A percentile compares a stretch with the other conserved stretches of the same genome.
phyloP scores from a whole-genome alignment of 768 basidiomycete species.

The Tylopilus felleus region DNA sequence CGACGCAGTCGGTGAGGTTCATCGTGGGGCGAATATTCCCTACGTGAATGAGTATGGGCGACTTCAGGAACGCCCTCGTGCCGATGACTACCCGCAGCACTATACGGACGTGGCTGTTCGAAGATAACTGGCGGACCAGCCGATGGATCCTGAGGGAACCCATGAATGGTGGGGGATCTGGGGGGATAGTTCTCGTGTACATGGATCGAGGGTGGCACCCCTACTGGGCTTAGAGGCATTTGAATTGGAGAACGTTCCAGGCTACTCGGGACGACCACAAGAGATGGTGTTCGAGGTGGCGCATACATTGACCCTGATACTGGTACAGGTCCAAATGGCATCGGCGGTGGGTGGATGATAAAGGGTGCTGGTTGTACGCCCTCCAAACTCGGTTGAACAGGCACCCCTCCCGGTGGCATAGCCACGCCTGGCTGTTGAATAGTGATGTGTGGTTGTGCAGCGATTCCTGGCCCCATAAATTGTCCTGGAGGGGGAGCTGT shows the following conservation, averaged over 20 bases:
- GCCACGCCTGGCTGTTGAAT: constrained; percentile 2
- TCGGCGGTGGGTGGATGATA: constrained; percentile 20
- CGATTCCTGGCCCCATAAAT: constrained; percentile 8
- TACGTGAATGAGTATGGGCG: constrained; percentile 9
- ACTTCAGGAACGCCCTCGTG: background rate
- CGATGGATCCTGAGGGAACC: constrained; percentile 12
- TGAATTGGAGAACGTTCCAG: constrained; percentile 23
- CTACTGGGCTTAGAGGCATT: constrained; percentile 20
- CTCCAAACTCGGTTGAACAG: background rate
- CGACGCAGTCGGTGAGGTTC: background rate
- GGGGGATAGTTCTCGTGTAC: constrained; percentile 7
- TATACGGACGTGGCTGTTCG: constrained; percentile 11
- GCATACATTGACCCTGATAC: constrained; percentile 4
- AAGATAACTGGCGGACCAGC: constrained; percentile 1
- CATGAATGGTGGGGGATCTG: constrained; percentile 27
- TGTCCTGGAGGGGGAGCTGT: constrained; percentile 23
- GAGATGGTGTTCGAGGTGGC: constrained; percentile 16
- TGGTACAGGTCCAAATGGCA: constrained; percentile 1
- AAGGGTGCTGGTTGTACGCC: constrained; percentile 3
- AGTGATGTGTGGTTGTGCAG: constrained; percentile 3
- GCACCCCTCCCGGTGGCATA: background rate
- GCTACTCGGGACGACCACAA: constrained; percentile 14
- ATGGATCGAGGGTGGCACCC: constrained; percentile 8
- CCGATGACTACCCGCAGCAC: constrained; percentile 2
- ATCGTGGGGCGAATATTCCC: constrained; percentile 1